phyloP scores from a whole-genome alignment of 2,329 filamentous ascomycete species.

The Amphichorda felina region DNA sequence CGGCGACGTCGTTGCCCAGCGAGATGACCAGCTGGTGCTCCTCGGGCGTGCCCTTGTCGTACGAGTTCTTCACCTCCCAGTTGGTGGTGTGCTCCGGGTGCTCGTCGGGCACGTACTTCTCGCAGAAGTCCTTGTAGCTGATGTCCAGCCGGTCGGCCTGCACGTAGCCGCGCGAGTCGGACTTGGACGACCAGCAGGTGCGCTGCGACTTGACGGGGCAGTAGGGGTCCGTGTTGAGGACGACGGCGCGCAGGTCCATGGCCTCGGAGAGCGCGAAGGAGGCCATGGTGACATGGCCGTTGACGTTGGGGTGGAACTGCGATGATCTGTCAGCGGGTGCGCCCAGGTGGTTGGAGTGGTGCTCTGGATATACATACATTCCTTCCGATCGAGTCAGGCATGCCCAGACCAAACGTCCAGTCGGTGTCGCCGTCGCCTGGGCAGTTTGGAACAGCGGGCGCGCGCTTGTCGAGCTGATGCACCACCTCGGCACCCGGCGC shows the following conservation, averaged over 20 bases:
- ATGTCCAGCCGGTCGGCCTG: constrained; percentile 10
- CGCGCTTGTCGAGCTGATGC: constrained; percentile 11
- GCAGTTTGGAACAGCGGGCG: constrained; percentile 12
- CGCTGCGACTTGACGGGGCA: constrained; percentile 9
- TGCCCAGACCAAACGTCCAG: constrained; percentile 8
- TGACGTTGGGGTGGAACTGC: constrained; percentile 19
- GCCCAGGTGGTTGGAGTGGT: too few species aligned
- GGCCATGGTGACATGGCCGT: constrained; percentile 14
- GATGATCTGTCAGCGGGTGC: neutral
- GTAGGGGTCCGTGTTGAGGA: constrained; percentile 6
- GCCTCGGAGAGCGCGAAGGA: constrained; percentile 11
- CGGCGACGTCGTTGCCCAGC: constrained; percentile 4
- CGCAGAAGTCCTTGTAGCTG: constrained; percentile 15
- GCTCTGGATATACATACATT: constrained; percentile 2
- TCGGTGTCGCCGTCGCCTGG: constrained; percentile 10
- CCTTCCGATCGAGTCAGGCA: constrained; percentile 16
- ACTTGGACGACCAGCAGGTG: constrained; percentile 12
- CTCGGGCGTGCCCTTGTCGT: constrained; percentile 14
- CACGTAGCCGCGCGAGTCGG: constrained; percentile 11
- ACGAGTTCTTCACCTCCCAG: constrained; percentile 11
- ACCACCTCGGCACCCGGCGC: constrained; percentile 7
- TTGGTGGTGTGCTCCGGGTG: constrained; percentile 6
- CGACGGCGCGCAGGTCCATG: constrained; percentile 9
- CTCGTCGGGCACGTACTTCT: constrained; percentile 6
- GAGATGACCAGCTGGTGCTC: constrained; percentile 10